These are phyloP conservation scores for Raphanus hybrid DNA, from an alignment of 441 rosid genomes.

Conservation along the genomic window DNA sequence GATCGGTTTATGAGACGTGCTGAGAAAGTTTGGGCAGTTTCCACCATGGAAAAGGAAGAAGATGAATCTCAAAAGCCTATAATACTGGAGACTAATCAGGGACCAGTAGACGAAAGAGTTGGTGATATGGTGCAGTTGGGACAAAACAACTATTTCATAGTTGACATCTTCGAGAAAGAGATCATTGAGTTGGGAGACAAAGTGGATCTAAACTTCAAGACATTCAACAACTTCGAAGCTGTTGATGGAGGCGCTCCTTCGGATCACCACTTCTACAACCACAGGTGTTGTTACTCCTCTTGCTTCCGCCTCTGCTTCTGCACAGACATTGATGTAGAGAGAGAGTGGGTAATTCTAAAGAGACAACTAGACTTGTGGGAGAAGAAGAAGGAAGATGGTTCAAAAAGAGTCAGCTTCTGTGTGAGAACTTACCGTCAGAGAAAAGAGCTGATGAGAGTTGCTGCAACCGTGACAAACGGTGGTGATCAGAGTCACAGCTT, in stretches of 20 bases:
- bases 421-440: conserved; percentile 27
- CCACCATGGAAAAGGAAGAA: not conserved
- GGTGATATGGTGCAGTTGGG: conserved; percentile 36
- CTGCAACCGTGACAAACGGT: conserved; percentile 12
- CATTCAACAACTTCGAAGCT: conserved; percentile 32
- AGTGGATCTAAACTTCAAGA: conserved; percentile 35
- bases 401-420: conserved; percentile 29
- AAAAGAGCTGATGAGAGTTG: conserved; percentile 44
- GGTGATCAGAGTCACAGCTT: conserved; percentile 27
- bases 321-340: not conserved
- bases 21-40: conserved; percentile 30
- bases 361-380: conserved; percentile 18
- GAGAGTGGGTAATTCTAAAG: conserved; percentile 14
- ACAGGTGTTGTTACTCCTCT: conserved; percentile 22
- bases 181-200: conserved; percentile 43
- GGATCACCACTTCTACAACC: conserved; percentile 34
- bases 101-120: conserved; percentile 17
- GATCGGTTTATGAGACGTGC: conserved; percentile 24
- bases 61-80: conserved; percentile 6
- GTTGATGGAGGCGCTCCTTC: conserved; percentile 29
- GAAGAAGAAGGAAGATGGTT: conserved; percentile 1
- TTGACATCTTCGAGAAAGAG: conserved; percentile 41
- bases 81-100: not conserved
- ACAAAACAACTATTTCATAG: conserved; percentile 13
- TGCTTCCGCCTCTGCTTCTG: conserved; percentile 6